phyloP scores from a whole-genome alignment of 805 yeast species.

The Limtongozyma cylindracea region DNA sequence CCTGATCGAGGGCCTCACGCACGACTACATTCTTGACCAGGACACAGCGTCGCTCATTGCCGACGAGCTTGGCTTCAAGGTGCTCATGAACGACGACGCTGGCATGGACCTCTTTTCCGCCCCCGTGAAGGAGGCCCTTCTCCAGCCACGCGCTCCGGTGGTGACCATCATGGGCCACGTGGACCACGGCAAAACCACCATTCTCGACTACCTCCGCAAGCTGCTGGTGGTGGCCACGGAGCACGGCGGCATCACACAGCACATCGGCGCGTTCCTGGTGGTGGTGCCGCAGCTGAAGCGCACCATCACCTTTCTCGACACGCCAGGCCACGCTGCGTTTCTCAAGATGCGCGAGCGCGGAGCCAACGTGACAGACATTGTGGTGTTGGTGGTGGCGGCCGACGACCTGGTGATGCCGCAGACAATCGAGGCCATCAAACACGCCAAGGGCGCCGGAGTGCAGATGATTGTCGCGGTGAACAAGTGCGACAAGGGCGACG shows the following conservation, averaged over 20 bases:
- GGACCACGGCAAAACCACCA: slow-evolving; percentile 94
- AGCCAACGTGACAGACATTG: slow-evolving; percentile 81
- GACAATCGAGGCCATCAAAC: slow-evolving; percentile 85
- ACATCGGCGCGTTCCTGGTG: slow-evolving; percentile 90
- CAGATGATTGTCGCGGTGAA: slow-evolving; percentile 81
- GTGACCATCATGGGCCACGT: slow-evolving; percentile 98
- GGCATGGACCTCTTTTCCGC: slow-evolving; percentile 34
- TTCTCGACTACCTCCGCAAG: slow-evolving; percentile 65
- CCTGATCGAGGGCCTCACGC: slow-evolving; percentile 52
- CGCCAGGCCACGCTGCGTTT: slow-evolving; percentile 97
- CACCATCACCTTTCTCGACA: slow-evolving; percentile 72
- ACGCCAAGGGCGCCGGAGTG: slow-evolving; percentile 60
- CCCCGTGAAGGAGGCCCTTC: slow-evolving; percentile 16
- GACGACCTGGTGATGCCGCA: slow-evolving; percentile 98
- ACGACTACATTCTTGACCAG: slow-evolving; percentile 59
- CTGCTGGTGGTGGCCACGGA: slow-evolving; percentile 68
- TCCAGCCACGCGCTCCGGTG: slow-evolving; percentile 66
- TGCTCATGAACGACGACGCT: slow-evolving; percentile 23
- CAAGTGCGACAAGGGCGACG: slow-evolving; percentile 67
- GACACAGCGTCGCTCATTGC: slow-evolving; percentile 77
- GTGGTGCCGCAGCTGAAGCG: slow-evolving; percentile 51
- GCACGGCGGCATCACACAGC: slow-evolving; percentile 94
- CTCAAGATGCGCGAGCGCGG: slow-evolving; percentile 93
- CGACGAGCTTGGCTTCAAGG: slow-evolving; percentile 66
- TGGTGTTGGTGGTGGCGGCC: slow-evolving; percentile 82